A percentile compares a stretch with the other conserved stretches of the same genome.
These are phyloP conservation scores for Aureobasidium musti DNA, from an alignment of 2,329 filamentous ascomycete species.

Conservation along the genomic window DNA sequence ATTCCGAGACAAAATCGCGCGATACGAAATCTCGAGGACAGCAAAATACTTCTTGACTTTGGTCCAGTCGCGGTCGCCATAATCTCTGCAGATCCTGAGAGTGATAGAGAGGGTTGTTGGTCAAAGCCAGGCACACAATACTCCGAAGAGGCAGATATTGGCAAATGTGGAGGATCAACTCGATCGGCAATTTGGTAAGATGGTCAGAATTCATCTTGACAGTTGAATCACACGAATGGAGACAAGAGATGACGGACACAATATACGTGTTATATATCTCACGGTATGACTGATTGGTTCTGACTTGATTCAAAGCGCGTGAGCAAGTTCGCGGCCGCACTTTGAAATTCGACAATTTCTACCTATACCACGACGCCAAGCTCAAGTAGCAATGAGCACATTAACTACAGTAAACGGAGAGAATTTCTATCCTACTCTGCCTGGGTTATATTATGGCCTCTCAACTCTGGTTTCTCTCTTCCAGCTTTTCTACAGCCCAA, in stretches of 20 bases:
- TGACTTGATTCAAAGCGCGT: neutral
- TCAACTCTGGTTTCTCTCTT: neutral
- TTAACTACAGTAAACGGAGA: neutral
- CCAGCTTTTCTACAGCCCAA: neutral
- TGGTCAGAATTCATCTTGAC: neutral
- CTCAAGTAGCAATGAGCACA: neutral
- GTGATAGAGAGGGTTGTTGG: neutral
- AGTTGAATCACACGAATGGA: neutral
- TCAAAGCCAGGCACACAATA: neutral
- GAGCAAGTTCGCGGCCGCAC: neutral
- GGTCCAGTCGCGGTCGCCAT: neutral
- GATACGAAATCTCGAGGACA: neutral
- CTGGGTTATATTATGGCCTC: neutral
- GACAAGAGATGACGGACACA: neutral
- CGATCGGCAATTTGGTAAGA: neutral
- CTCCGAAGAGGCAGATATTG: neutral
- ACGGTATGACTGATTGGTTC: neutral
- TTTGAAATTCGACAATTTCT: neutral
- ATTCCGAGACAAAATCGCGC: neutral
- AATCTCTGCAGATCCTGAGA: neutral
- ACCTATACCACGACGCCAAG: constrained; percentile 2
- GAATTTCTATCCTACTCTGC: neutral
- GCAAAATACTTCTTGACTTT: neutral
- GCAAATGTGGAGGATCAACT: neutral
- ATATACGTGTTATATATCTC: too few species aligned